Percentiles rank a stretch among this genome's conserved stretches.
phyloP scores from a whole-genome alignment of 2,329 filamentous ascomycete genomes.

The Gyromitra esculenta region DNA sequence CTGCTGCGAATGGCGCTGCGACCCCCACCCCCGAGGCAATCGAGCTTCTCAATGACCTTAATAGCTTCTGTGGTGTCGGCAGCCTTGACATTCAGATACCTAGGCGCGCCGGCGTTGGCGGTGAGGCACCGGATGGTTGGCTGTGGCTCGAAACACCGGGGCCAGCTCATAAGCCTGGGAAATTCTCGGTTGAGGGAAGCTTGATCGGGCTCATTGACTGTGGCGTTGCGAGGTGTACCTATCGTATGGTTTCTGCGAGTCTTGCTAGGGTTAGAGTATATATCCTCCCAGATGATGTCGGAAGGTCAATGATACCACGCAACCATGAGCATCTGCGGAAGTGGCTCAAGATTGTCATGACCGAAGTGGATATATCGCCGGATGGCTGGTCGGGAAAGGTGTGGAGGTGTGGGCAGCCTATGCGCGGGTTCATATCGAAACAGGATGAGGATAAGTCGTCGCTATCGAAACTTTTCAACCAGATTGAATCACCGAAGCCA shows the following conservation, averaged over 20 bases:
- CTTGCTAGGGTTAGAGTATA: constrained; percentile 66
- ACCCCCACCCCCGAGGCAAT: neutral
- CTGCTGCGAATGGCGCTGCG: neutral
- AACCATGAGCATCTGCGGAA: constrained; percentile 63
- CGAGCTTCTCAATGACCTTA: constrained; percentile 51
- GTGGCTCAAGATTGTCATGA: constrained; percentile 64
- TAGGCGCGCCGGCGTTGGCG: constrained; percentile 41
- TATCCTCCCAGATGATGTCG: constrained; percentile 73
- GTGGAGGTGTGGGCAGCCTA: constrained; percentile 62
- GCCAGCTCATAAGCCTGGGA: constrained; percentile 7
- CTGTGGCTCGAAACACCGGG: constrained; percentile 51
- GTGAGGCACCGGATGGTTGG: constrained; percentile 53
- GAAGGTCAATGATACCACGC: constrained; percentile 66
- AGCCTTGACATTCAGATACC: constrained; percentile 47
- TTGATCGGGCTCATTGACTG: constrained; percentile 33
- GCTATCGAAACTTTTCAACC: constrained; percentile 77
- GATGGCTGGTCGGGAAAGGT: constrained; percentile 67
- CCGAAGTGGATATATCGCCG: constrained; percentile 67
- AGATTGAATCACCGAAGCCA: constrained; percentile 74
- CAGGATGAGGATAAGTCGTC: constrained; percentile 63
- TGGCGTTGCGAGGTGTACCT: constrained; percentile 50
- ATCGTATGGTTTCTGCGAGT: constrained; percentile 38
- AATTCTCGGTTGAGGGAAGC: constrained; percentile 38
- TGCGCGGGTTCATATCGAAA: constrained; percentile 45
- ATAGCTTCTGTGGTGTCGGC: constrained; percentile 50